Evolutionary conservation across 345 rosid species (phyloP).

Genomic region (Tarenaya hassleriana): DNA sequence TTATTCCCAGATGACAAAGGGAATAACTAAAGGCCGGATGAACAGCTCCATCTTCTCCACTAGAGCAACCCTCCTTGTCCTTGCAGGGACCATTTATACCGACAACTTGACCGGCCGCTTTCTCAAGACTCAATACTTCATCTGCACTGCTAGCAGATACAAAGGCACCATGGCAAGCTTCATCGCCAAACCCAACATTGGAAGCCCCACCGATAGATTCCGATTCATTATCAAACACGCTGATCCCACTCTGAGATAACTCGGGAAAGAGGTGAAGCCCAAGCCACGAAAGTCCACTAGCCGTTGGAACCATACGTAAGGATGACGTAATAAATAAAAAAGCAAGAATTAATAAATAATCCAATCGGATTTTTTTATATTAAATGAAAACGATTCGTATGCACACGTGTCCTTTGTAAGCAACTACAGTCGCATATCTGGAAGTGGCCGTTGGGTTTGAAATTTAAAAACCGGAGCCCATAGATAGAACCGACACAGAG

Average conservation of each 20-base stretch:
- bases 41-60: conserved; percentile 36
- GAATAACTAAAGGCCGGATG: conserved; percentile 54
- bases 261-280: no score
- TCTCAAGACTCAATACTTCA: conserved; percentile 28
- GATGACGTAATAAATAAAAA: no score
- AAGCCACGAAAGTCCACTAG: no score
- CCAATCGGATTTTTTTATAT: no score
- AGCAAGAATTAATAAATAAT: no score
- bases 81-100: conserved; percentile 24
- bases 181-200: conserved; percentile 20
- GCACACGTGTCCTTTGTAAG: no score
- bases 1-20: conserved; percentile 54
- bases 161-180: conserved; percentile 19
- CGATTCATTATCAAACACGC: conserved; percentile 18
- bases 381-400: no score
- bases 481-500: conserved; percentile 18
- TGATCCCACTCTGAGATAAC: conserved; percentile 37
- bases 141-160: conserved; percentile 32
- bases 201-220: conserved; percentile 27
- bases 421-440: no score
- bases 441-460: conserved; percentile 26
- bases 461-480: conserved; percentile 20
- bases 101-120: conserved; percentile 22
- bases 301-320: no score
- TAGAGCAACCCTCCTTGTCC: conserved; percentile 19